Base-by-base conservation (phyloP, 768 basidiomycete species). In the Amanita jacksonii region DNA sequence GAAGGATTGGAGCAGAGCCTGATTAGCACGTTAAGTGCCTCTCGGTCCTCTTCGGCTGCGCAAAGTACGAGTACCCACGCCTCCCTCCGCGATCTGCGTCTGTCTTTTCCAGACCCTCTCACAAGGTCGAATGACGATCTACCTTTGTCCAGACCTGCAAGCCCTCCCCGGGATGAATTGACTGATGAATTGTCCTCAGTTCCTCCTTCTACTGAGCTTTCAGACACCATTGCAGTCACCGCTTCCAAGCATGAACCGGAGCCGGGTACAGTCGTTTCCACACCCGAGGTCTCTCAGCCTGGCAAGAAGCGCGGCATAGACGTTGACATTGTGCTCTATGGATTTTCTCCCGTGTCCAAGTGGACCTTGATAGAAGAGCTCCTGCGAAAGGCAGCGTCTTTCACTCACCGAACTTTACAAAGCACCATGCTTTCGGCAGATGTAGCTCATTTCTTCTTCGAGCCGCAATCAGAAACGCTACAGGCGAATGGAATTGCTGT, bases 31-130 rank as follows among this genome's bases (percentile, higher is more conserved):
- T 70, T 88, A 49, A 81, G 75, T 62, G 71, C 77, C 38, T 86
- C 85, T 45, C 79, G 83, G 52, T 75, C 82, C 13, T 77, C 76
- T 54, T 76, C 76, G 44, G 69, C 73, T 50, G 59, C 59, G 35
- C 63, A 64, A 45, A 60, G 66, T 16, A 69, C 74, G 39, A 74
- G 77, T 47, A 60, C 72, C 44, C 80, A 80, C 47, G 71, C 56
- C 43, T 76, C 79, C n/a, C 63, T 78, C 39, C 80, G 79, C 60
- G 83, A 86, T 64, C 72, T 88, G 49, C 76, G 81, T 52, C 61
- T 88, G 46, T 87, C 85, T 25, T 89, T 89, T 64, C 85, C 85
- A 30, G 85, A 89, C 63, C 85, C 85, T 48, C 71, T 88, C 56
- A 79, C 77, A 44, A 82, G 80, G 57, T 81, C 81, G 43, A 71